Evolutionary conservation across 2,329 filamentous ascomycete genomes (phyloP), one percentile per base, ranked within the genome.

Genomic region (Cladosporium sp.): DNA sequence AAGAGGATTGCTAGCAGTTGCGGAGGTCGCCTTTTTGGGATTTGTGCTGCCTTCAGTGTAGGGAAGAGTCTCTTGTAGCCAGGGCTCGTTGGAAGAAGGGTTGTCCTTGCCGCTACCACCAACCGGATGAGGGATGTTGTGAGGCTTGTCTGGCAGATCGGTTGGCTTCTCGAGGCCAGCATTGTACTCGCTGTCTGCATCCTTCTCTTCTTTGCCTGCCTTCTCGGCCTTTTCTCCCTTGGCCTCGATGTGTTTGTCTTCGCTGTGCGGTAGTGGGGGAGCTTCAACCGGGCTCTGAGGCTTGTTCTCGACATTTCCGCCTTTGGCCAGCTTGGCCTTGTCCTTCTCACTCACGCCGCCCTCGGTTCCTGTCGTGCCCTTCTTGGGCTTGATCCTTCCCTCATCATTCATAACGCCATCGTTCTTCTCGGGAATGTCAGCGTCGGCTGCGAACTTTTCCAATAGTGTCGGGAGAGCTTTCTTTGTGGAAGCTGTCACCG

Each of bases 351-450:
- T 92, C 51, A 98, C 92, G 62, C 94, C 93, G 14, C 93, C 93
- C 75, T 93, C 91, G 1, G 92, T 96, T 47, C 94, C 94, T 4
- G 90, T 92, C 2, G 92, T 96, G 57, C 93, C 94, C 76, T 93
- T 86, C 76, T 93, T 93, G 4, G 93, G 92, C 49, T 87, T 85
- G 44, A 85, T 80, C 70, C 92, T 85, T 75, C 91, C 86, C 69
- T 90, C 91, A 78, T 97, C 93, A 75, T 96, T 91, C 94, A 97
- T 97, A 66, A 97, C 92, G 49, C 93, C 92, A 76, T 96, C 85
- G 67, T 87, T 86, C 41, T 82, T 84, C 68, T 84, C 79, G 3
- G 86, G 83, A 30, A 86, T 82, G 32, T 76, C 74, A 68, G 75
- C 77, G 70, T 86, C 74, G 85, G 84, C 66, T 41, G 66, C 68